A percentile compares a stretch with the other conserved stretches of the same genome.
Evolutionary conservation across 805 yeast species (phyloP).

Genomic region (Candida manassasensis): DNA sequence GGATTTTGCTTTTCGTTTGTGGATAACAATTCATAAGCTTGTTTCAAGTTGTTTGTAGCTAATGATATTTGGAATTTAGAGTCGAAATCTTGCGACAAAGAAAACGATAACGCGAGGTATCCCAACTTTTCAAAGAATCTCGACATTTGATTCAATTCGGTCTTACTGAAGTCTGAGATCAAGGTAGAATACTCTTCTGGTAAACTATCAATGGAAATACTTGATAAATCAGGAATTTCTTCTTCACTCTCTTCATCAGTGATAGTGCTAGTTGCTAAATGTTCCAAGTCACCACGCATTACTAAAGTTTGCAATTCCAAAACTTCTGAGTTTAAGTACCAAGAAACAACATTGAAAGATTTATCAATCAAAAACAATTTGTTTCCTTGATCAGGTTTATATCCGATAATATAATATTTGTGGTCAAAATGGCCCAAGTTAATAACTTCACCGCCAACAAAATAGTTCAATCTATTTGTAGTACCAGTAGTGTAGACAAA

Average conservation of each 20-base stretch:
- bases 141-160: constrained; percentile 73
- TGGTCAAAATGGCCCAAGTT: constrained; percentile 91
- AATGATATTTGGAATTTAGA: constrained; percentile 90
- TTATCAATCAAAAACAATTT: constrained; percentile 89
- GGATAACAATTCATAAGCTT: constrained; percentile 56
- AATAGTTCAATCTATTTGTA: constrained; percentile 79
- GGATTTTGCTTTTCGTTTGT: constrained; percentile 42
- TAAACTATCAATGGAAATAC: constrained; percentile 51
- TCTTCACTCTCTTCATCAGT: constrained; percentile 37
- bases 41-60: constrained; percentile 61
- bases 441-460: constrained; percentile 90
- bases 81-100: constrained; percentile 80
- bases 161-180: constrained; percentile 57
- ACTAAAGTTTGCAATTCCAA: constrained; percentile 95
- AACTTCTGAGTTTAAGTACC: constrained; percentile 77
- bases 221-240: constrained; percentile 32
- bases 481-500: constrained; percentile 84
- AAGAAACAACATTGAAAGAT: constrained; percentile 76
- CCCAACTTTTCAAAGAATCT: constrained; percentile 94
- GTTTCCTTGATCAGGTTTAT: constrained; percentile 77
- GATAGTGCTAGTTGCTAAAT: constrained; percentile 31
- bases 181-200: constrained; percentile 44
- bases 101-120: constrained; percentile 73
- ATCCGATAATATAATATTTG: constrained; percentile 81
- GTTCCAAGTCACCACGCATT: constrained; percentile 88